Evolutionary conservation across 2,329 filamentous ascomycete species (phyloP).

Genomic region (Calonectria ilicicola): DNA sequence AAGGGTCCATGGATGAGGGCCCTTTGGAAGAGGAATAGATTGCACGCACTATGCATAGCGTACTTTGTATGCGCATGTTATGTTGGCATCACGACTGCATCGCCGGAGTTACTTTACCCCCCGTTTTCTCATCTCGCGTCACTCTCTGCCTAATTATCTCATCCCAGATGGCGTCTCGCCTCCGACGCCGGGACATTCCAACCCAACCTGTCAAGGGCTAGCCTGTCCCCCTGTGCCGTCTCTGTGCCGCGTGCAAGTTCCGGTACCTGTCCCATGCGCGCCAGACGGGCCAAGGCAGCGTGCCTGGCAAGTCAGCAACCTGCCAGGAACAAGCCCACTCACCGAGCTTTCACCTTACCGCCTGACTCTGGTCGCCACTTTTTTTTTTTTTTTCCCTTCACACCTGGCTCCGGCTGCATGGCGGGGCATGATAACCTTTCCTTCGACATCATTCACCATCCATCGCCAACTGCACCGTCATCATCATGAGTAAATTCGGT

Average conservation of each 20-base stretch:
- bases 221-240: not conserved
- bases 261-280: conserved; percentile 4
- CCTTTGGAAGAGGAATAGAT: not conserved
- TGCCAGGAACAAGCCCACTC: conserved; percentile 8
- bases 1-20: not conserved
- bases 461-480: conserved; percentile 34
- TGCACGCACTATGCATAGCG: not conserved
- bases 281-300: not conserved
- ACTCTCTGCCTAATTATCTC: conserved; percentile 11
- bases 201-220: not conserved
- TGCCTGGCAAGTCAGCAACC: not conserved
- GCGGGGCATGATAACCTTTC: conserved; percentile 1
- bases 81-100: not conserved
- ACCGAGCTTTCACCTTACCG: conserved; percentile 16
- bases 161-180: not conserved
- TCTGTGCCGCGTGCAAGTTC: not conserved
- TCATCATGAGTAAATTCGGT: conserved; percentile 90
- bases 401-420: not conserved
- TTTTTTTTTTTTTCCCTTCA: conserved; percentile 8
- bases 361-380: not conserved
- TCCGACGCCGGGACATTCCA: conserved; percentile 6
- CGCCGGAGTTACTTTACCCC: conserved; percentile 22
- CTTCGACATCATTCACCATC: not conserved
- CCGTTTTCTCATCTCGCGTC: conserved; percentile 17
- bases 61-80: not conserved